phyloP scores from a whole-genome alignment of 1,284 basidiomycete genomes.

The Agroathelia rolfsii region DNA sequence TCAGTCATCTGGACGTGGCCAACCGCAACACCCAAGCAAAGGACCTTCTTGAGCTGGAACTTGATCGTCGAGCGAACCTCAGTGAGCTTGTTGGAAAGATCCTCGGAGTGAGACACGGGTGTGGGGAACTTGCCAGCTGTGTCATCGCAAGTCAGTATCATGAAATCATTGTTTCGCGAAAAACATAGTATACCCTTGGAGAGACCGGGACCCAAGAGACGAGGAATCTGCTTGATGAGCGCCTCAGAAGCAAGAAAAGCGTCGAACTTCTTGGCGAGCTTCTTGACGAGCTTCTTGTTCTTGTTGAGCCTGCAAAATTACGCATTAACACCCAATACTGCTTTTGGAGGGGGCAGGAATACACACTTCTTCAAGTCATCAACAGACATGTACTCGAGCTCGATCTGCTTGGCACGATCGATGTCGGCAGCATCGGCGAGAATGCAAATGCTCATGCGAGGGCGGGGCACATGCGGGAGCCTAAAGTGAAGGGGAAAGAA shows the following conservation, averaged over 20 bases:
- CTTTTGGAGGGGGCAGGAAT: neutral
- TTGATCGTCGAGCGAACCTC: constrained; percentile 99
- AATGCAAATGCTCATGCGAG: constrained; percentile 99
- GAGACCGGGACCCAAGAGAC: constrained; percentile 98
- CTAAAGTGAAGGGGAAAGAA: constrained; percentile 28
- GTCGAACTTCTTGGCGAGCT: constrained; percentile 99
- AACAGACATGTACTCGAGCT: constrained; percentile 98
- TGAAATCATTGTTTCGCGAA: neutral
- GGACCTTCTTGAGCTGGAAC: constrained; percentile 99
- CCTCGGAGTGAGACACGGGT: constrained; percentile 88
- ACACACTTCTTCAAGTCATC: constrained; percentile 97
- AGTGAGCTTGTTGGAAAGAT: constrained; percentile 84
- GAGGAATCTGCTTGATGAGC: constrained; percentile 99
- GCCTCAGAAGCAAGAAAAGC: constrained; percentile 97
- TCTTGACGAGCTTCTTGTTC: constrained; percentile 99
- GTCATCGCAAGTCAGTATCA: constrained; percentile 6
- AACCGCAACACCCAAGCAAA: constrained; percentile 97
- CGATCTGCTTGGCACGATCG: constrained; percentile 96
- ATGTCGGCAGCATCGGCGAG: constrained; percentile 98
- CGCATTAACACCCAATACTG: constrained; percentile 2
- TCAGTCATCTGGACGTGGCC: constrained; percentile 97
- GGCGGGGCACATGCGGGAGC: constrained; percentile 93
- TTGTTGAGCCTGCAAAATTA: constrained; percentile 78
- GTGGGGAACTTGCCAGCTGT: constrained; percentile 99
- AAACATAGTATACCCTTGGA: constrained; percentile 71